Percentiles rank a stretch among this genome's conserved stretches.
Evolutionary conservation across 208 protist species (phyloP).

Genomic region (Tritrichomonas musculus): DNA sequence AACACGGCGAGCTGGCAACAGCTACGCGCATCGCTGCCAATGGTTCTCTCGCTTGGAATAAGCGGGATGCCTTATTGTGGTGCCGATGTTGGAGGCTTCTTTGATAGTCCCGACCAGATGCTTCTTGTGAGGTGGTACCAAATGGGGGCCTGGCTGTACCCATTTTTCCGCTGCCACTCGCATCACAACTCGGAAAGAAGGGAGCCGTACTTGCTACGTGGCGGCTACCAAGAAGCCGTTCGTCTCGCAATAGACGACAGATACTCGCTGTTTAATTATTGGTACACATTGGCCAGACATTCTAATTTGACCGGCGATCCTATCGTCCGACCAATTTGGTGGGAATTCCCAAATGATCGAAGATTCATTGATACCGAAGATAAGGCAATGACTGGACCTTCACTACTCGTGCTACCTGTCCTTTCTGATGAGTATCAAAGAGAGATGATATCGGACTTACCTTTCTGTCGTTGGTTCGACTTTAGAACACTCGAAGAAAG

Average conservation of each 20-base stretch:
- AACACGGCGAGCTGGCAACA: conserved; percentile 88
- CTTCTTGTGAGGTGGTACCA: conserved; percentile 94
- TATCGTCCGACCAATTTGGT: conserved; percentile 78
- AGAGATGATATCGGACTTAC: conserved; percentile 51
- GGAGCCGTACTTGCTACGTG: conserved; percentile 91
- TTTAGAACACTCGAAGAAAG: conserved; percentile 61
- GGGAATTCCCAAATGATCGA: conserved; percentile 74
- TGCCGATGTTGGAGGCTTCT: conserved; percentile 94
- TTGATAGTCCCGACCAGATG: conserved; percentile 78
- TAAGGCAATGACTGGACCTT: conserved; percentile 65
- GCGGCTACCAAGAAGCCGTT: conserved; percentile 45
- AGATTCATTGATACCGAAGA: conserved; percentile 50
- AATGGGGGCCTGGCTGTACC: conserved; percentile 75
- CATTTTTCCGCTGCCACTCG: conserved; percentile 92
- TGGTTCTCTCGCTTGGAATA: conserved; percentile 83
- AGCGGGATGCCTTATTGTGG: conserved; percentile 84
- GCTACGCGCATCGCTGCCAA: conserved; percentile 75
- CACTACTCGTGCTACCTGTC: conserved; percentile 71
- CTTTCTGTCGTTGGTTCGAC: conserved; percentile 45
- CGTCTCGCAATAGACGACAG: conserved; percentile 47
- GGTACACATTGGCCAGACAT: conserved; percentile 85
- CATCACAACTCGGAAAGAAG: conserved; percentile 85
- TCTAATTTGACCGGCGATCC: conserved; percentile 67
- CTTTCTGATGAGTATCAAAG: conserved; percentile 70
- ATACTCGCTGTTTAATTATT: conserved; percentile 84